These are phyloP conservation scores for Patellaria atrata DNA, from an alignment of 495 filamentous ascomycete species.

Conservation along the genomic window DNA sequence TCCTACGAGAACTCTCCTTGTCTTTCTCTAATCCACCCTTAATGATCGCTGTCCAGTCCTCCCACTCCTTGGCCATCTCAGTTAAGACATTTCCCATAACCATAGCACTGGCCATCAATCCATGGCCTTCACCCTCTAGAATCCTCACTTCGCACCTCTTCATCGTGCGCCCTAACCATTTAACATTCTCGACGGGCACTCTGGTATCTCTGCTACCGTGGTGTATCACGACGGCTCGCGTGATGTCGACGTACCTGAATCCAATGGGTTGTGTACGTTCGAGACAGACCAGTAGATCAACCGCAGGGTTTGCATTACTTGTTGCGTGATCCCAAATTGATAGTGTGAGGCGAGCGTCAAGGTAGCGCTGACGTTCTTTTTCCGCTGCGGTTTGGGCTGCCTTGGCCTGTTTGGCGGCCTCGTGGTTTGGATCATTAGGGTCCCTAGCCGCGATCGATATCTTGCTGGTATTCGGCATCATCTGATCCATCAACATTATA, in stretches of 20 bases:
- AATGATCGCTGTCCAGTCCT: constrained; percentile 50
- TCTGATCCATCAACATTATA: constrained; percentile 29
- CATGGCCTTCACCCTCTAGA: constrained; percentile 85
- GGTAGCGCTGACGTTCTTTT: constrained; percentile 60
- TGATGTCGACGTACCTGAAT: constrained; percentile 95
- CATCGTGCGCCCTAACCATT: constrained; percentile 92
- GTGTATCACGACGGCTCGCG: constrained; percentile 75
- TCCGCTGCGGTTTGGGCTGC: constrained; percentile 33
- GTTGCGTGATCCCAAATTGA: constrained; percentile 94
- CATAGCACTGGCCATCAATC: constrained; percentile 82
- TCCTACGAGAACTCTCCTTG: too few relatives aligned
- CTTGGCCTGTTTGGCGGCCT: constrained; percentile 10
- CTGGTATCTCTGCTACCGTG: constrained; percentile 84
- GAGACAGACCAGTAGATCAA: constrained; percentile 83
- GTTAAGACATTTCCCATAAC: constrained; percentile 90
- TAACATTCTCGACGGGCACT: constrained; percentile 87
- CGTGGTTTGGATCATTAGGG: constrained; percentile 14
- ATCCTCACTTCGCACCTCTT: constrained; percentile 61
- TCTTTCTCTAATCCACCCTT: too few relatives aligned
- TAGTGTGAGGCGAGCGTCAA: constrained; percentile 76
- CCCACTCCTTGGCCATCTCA: constrained; percentile 90
- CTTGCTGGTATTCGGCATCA: constrained; percentile 21
- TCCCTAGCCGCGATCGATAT: constrained; percentile 13
- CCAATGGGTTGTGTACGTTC: constrained; percentile 86
- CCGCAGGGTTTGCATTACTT: constrained; percentile 79